Evolutionary conservation across 768 basidiomycete species (phyloP).

Genomic region (Chiua virens): DNA sequence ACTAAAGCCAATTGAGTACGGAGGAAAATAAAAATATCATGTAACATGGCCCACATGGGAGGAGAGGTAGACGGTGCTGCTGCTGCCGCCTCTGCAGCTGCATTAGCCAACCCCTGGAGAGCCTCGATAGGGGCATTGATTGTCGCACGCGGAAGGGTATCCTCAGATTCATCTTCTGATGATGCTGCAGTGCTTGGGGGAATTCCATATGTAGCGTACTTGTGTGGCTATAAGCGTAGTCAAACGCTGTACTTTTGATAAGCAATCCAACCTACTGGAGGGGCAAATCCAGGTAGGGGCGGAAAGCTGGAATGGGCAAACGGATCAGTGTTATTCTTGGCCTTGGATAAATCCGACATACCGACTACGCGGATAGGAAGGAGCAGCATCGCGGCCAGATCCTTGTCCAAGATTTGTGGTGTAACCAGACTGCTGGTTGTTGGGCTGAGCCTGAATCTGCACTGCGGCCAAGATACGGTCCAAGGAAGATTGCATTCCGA

Average conservation of each 20-base stretch:
- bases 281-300: slow-evolving; percentile 87
- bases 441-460: slow-evolving; percentile 42
- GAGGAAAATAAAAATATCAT: neutral
- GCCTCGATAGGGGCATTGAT: slow-evolving; percentile 94
- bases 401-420: slow-evolving; percentile 14
- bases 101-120: slow-evolving; percentile 90
- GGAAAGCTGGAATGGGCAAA: slow-evolving; percentile 57
- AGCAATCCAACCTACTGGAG: slow-evolving; percentile 58
- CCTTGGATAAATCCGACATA: slow-evolving; percentile 31
- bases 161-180: slow-evolving; percentile 90
- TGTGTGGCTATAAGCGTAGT: slow-evolving; percentile 61
- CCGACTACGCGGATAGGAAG: slow-evolving; percentile 33
- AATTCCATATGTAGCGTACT: slow-evolving; percentile 90
- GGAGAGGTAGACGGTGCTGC: slow-evolving; percentile 68
- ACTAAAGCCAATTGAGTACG: slow-evolving; percentile 11
- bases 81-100: slow-evolving; percentile 90
- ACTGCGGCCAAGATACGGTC: slow-evolving; percentile 78
- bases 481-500: slow-evolving; percentile 87
- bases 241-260: slow-evolving; percentile 16
- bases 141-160: slow-evolving; percentile 78
- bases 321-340: slow-evolving; percentile 26
- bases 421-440: slow-evolving; percentile 28
- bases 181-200: slow-evolving; percentile 80
- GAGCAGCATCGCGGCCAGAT: slow-evolving; percentile 21
- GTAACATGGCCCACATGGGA: slow-evolving; percentile 45